phyloP scores from a whole-genome alignment of 1,284 basidiomycete genomes.

The Ceratobasidium sp. region DNA sequence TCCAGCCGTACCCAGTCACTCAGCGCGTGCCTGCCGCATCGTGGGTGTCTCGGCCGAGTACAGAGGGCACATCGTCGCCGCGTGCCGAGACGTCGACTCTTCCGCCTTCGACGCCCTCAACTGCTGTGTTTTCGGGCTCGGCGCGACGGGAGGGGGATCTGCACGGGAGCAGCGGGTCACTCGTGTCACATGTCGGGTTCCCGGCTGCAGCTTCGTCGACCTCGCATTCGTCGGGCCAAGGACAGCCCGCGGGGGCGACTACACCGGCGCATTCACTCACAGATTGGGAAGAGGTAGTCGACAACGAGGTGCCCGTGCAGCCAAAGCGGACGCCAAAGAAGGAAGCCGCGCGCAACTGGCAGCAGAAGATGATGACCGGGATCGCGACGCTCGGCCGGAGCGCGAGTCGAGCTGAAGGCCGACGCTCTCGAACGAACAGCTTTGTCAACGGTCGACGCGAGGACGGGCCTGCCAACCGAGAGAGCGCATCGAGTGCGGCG shows the following conservation, averaged over 20 bases:
- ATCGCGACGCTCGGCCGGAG: slow-evolving; percentile 29
- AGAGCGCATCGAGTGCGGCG: slow-evolving; percentile 72
- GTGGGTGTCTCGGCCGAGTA: slow-evolving; percentile 27
- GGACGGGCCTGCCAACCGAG: slow-evolving; percentile 64
- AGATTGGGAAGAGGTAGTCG: slow-evolving; percentile 63
- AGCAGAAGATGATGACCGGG: slow-evolving; percentile 34
- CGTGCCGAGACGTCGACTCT: slow-evolving; percentile 28
- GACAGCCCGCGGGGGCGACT: background rate
- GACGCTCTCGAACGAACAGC: slow-evolving; percentile 78
- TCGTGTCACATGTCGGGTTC: slow-evolving; percentile 21
- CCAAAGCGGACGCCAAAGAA: slow-evolving; percentile 25
- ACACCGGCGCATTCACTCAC: slow-evolving; percentile 48
- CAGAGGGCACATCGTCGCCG: slow-evolving; percentile 23
- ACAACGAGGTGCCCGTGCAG: slow-evolving; percentile 55
- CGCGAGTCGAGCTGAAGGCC: slow-evolving; percentile 55
- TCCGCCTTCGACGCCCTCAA: slow-evolving; percentile 33
- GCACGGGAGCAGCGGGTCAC: slow-evolving; percentile 32
- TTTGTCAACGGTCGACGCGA: slow-evolving; percentile 62
- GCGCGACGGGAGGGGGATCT: slow-evolving; percentile 20
- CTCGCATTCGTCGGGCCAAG: slow-evolving; percentile 36
- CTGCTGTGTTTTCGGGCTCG: slow-evolving; percentile 22
- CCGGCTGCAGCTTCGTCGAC: slow-evolving; percentile 23
- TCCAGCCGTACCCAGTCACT: slow-evolving; percentile 13
- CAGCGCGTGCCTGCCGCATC: slow-evolving; percentile 5
- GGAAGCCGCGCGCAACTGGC: slow-evolving; percentile 21